Evolutionary conservation across 805 yeast genomes (phyloP), one percentile per base, ranked within the genome.

Genomic region (Lachancea lanzarotensis): DNA sequence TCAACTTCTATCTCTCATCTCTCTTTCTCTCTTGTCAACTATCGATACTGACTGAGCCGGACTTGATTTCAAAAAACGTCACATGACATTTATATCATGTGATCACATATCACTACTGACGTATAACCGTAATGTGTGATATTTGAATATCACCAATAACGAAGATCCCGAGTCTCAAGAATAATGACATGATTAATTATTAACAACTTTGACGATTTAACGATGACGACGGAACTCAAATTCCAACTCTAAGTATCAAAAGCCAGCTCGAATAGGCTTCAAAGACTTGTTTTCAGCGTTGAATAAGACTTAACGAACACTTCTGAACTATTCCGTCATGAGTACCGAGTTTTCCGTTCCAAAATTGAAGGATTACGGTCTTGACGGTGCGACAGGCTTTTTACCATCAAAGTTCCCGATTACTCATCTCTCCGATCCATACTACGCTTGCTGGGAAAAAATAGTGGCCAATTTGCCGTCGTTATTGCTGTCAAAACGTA

Each of bases 371-470:
- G 82, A 82, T 57, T 90, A 80, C 61, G 90, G 81, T 35, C 76
- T 90, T 32, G 82, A 85, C 18, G 76, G 79, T 3, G 62, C 56
- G 22, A 75, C 86, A 0, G 98, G 97, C 26, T 90, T 90, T 57
- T 71, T 91, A 18, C 96, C 97, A 2, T 74, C 72, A 8, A 68
- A 70, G 39, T 62, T 75, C 20, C 96, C 97, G 0, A 66, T 84
- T 11, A 68, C 66, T 18, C 60, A 68, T 32, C 71, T 90, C 31
- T 79, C 88, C 1, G 75, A 75, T 38, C 67, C 65, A 2, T 86
- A 83, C 58, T 86, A 75, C 58, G 65, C 69, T 38, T 82, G 84
- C 3, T 90, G 98, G 98, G 97, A 90, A 59, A 56, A 59, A 13
- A 57, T 86, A 17, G 89, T 73, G 6, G 65, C 63, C 15, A 78